Conservation (phyloP, 345 rosid genomes). For the Cardiospermum halicacabum region DNA sequence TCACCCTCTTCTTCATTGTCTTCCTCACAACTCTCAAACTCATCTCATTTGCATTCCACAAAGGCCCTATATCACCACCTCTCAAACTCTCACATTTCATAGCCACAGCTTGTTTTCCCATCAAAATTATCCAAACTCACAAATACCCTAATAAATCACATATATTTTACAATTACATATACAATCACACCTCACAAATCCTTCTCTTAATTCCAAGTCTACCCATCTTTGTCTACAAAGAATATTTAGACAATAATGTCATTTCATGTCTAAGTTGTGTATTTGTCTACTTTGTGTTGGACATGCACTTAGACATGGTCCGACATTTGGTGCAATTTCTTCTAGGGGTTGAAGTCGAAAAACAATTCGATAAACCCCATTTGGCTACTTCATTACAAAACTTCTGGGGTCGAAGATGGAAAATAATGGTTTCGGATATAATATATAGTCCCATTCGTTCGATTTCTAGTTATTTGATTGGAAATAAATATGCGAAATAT, state of each 20-base stretch:
- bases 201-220: neutral
- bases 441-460: conserved; percentile 6
- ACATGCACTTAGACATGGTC: neutral
- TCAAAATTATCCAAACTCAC: neutral
- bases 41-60: conserved; percentile 38
- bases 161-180: no score
- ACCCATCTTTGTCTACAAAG: neutral
- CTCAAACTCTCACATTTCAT: conserved; percentile 20
- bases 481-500: conserved; percentile 9
- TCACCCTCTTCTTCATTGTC: conserved; percentile 30
- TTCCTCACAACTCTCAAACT: conserved; percentile 57
- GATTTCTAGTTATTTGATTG: neutral
- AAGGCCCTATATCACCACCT: conserved; percentile 33
- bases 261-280: conserved; percentile 4
- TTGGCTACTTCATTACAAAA: conserved; percentile 25
- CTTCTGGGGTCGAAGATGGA: conserved; percentile 28
- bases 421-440: conserved; percentile 18
- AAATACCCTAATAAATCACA: neutral
- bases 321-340: neutral
- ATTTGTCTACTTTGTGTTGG: conserved; percentile 8
- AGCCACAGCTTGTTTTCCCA: neutral
- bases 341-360: conserved; percentile 10
- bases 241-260: conserved; percentile 5
- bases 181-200: neutral
- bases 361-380: conserved; percentile 22